Evolutionary conservation across 2,329 filamentous ascomycete species (phyloP).

Genomic region (Emergomyces pasteurianus): DNA sequence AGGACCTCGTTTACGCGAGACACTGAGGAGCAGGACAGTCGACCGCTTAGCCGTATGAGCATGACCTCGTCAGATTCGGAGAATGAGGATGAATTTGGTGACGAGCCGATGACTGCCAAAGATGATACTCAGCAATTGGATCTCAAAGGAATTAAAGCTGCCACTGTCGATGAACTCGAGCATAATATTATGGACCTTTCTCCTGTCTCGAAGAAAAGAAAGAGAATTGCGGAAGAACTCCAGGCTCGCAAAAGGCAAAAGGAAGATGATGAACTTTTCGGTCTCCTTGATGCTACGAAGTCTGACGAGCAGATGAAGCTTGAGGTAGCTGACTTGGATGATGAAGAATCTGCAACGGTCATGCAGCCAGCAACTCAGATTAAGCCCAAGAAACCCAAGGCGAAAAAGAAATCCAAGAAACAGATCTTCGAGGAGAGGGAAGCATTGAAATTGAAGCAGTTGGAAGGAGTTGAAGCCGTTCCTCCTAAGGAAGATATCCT

Average conservation of each 20-base stretch:
- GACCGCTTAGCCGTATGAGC: constrained; percentile 60
- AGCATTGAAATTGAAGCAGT: constrained; percentile 33
- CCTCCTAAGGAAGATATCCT: constrained; percentile 4
- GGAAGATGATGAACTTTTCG: constrained; percentile 72
- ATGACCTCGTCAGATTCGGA: constrained; percentile 42
- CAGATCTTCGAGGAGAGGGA: constrained; percentile 59
- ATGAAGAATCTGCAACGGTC: constrained; percentile 27
- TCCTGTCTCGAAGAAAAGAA: constrained; percentile 12
- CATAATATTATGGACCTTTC: constrained; percentile 13
- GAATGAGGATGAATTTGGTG: constrained; percentile 36
- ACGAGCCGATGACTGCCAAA: constrained; percentile 12
- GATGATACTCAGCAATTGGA: constrained; percentile 13
- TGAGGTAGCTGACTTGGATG: constrained; percentile 37
- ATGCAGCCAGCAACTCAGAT: constrained; percentile 20
- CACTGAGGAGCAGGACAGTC: constrained; percentile 76
- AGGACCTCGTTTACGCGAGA: constrained; percentile 56
- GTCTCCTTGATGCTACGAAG: constrained; percentile 34
- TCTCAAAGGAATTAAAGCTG: constrained; percentile 12
- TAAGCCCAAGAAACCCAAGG: constrained; percentile 41
- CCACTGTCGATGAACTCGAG: constrained; percentile 16
- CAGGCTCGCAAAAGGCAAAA: constrained; percentile 62
- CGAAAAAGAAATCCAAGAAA: constrained; percentile 69
- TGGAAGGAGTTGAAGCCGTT: constrained; percentile 5
- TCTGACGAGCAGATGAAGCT: constrained; percentile 39
- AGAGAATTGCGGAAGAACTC: constrained; percentile 29